Base-by-base conservation (phyloP, 306 rosid genomes). In the Cucumis hystrix region DNA sequence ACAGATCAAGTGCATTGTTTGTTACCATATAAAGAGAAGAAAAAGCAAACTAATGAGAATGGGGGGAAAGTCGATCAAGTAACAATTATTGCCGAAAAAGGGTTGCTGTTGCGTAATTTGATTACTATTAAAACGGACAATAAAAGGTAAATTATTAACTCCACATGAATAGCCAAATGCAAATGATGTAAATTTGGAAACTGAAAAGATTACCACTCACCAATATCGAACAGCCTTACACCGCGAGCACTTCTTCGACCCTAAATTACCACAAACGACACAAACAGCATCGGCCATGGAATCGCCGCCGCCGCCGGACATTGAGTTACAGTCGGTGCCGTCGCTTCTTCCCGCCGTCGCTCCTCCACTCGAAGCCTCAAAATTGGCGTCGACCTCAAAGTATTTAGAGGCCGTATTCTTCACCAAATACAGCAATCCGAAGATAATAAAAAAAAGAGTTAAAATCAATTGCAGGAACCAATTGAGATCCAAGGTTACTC, bases 201-300 rank as follows among this genome's bases (percentile, higher is more conserved):
- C 15, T 16, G 25, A 65, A 65, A n/a, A 23, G 80, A 43, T 33
- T 49, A 90, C 30, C 17, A 39, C 73, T 66, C 20, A 66, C 99
- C 99, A 96, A 82, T 96, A 96, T 66, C 87, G 82, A 3, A 92
- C 89, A 13, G 90, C 87, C 77, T 96, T 96, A 80, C 99, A 96
- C 69, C 97, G 90, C 0, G 99, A 89, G 83, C 99, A 96, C 82
- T 80, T 85, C 77, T 88, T 89, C 30, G 87, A 11, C 75, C 82
- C 87, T 49, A 18, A 65, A 3, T 77, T 59, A 59, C 84, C 86
- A 52, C 99, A 96, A 62, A 85, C 90, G 76, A 74, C 85, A 76
- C 99, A 96, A n/a, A 52, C 55, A 57, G 80, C 17, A 16, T 83
- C 74, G 47, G 39, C 87, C 55, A 65, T 77, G 21, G 79, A 83